Evolutionary conservation across 257 asterid species (phyloP), one percentile per base, ranked within the genome.

Genomic region (Mitragyna speciosa): DNA sequence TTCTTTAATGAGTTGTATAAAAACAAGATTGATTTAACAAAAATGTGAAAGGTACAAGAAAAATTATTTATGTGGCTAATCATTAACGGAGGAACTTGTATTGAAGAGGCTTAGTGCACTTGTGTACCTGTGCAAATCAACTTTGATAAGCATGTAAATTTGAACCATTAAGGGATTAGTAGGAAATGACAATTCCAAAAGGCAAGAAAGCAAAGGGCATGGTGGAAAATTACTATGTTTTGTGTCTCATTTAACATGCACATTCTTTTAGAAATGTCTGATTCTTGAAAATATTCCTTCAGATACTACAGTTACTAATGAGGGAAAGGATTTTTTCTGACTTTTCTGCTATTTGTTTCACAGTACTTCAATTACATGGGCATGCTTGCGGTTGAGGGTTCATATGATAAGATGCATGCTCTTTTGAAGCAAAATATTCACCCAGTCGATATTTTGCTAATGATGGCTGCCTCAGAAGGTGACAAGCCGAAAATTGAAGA

Each of bases 301-400:
- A 22, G 24, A 12, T 39, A 33, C 30, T 22, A 12, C 45, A 26
- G 47, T 47, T 4, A 72, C 45, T 71, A 6, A 41, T 58, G 56
- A 17, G 54, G 26, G 17, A 43, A 51, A n/a, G 20, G 16, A 19
- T 12, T 51, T 28, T 39, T 74, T n/a, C n/a, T n/a, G n/a, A n/a
- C n/a, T n/a, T n/a, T n/a, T n/a, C 43, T 17, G 47, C 14, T 66
- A 4, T 7, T 68, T 6, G 52, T 36, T 59, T 14, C 51, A 76
- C 89, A 92, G 99, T 95, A 95, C 85, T 95, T 92, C 93, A 93
- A 95, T 80, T 95, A 93, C 82, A 93, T 93, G 99, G 99, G 99
- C n/a, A 93, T 95, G 98, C 89, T 93, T 48, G 99, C 98, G 28
- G 99, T 93, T 79, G 99, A 95, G 87, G 98, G 99, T 30, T 22